Conservation (phyloP, 345 rosid genomes). For the Toxicodendron radicans region DNA sequence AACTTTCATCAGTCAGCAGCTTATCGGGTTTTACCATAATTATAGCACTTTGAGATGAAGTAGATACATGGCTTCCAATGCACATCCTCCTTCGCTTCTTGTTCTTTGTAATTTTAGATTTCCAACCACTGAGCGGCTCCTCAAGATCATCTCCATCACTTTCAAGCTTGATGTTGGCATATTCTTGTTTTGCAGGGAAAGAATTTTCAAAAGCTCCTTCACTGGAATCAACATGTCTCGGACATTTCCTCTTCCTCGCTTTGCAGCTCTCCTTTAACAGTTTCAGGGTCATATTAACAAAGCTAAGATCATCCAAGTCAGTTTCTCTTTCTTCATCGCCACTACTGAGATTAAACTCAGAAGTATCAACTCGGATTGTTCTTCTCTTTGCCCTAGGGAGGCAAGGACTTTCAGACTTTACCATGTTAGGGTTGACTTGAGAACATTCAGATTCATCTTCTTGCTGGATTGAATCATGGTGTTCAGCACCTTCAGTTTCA, state of each 20-base stretch:
- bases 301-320: slow-evolving; percentile 33
- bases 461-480: slow-evolving; percentile 17
- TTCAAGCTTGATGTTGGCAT: slow-evolving; percentile 14
- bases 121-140: slow-evolving; percentile 55
- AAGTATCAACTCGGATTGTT: slow-evolving; percentile 21
- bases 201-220: slow-evolving; percentile 20
- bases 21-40: slow-evolving; percentile 24
- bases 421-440: slow-evolving; percentile 19
- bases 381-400: slow-evolving; percentile 15
- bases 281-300: slow-evolving; percentile 47
- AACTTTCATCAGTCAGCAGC: slow-evolving; percentile 6
- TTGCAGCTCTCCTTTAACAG: slow-evolving; percentile 51
- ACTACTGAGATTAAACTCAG: neutral
- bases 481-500: slow-evolving; percentile 17
- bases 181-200: slow-evolving; percentile 25
- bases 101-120: slow-evolving; percentile 42
- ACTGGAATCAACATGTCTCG: slow-evolving; percentile 10
- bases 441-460: slow-evolving; percentile 28
- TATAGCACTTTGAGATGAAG: slow-evolving; percentile 23
- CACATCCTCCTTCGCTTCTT: slow-evolving; percentile 35
- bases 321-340: slow-evolving; percentile 14
- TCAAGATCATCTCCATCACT: slow-evolving; percentile 46
- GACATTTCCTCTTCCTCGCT: slow-evolving; percentile 55
- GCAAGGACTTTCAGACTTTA: slow-evolving; percentile 27
- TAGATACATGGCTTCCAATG: slow-evolving; percentile 19